Base-by-base conservation (phyloP, 1,284 basidiomycete species). In the Cutaneotrichosporon sp. region DNA sequence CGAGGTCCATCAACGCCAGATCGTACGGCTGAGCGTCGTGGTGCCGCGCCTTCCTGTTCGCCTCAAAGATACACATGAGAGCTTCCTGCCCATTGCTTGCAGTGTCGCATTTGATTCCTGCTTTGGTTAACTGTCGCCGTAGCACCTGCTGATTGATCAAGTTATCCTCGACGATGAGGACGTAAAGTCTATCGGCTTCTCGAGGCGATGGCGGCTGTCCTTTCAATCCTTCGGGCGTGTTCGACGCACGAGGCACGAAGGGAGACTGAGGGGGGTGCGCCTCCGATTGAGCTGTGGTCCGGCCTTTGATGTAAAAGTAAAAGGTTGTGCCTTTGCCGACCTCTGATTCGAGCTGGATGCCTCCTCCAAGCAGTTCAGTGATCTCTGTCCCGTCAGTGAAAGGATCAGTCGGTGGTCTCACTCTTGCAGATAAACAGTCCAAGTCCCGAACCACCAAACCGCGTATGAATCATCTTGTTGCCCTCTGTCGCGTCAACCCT, bases 61-160 rank as follows among this genome's bases (percentile, higher is more conserved):
- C 50, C 37, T 52, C 51, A 12, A 52, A 47, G 4, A 72, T 46
- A 12, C 47, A 41, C 12, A 69, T 60, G 18, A 76, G 58, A 2
- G 67, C 74, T 49, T 75, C 68, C 8, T 64, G 60, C 2, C 74
- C 75, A 54, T 75, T 63, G 43, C 65, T 63, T 1, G 73, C 73
- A 18, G 68, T 58, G 37, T 63, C 60, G 20, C 64, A 66, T 10
- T 51, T 58, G 22, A 67, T 56, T 2, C 67, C 67, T 1, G 65
- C 63, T 45, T 66, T 68, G n/a, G 56, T 55, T 15, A 77, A 59
- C 49, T 75, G 73, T 0, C 72, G 65, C 39, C 59, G 57, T 3
- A 76, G 59, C 8, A 76, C 66, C 13, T 66, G 69, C 51, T 71
- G 72, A 42, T 73, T 74, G 63, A 77, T 73, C n/a, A 68, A 49